Evolutionary conservation across 306 rosid species (phyloP).

Genomic region (Dryas drummondii): DNA sequence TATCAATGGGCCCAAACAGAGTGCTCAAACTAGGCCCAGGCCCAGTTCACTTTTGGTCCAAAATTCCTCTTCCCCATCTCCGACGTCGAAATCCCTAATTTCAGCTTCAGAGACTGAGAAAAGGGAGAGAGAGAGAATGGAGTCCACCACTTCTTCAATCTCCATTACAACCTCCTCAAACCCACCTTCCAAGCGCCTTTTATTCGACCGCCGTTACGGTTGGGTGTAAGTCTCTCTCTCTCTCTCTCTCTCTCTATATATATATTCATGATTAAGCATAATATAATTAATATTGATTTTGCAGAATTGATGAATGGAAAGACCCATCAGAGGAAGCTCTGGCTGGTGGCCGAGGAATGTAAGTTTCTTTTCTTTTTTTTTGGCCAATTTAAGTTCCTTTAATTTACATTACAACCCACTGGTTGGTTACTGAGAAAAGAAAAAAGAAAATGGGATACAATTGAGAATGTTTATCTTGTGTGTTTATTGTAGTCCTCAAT

Average conservation of each 20-base stretch:
- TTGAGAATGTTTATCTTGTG: not conserved
- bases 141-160: not conserved
- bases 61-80: not conserved
- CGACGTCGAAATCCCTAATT: too few relatives aligned
- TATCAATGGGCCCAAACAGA: not conserved
- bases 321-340: conserved; percentile 84
- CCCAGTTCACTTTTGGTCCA: not conserved
- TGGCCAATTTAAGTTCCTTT: too few relatives aligned
- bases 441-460: not conserved
- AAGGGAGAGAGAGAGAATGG: not conserved
- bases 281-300: not conserved
- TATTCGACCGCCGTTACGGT: conserved; percentile 94
- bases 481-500: not conserved
- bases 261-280: not conserved
- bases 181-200: conserved; percentile 55
- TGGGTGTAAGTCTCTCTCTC: conserved; percentile 67
- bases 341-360: conserved; percentile 94
- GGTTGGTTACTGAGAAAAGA: conserved; percentile 10
- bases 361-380: not conserved
- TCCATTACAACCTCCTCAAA: conserved; percentile 28
- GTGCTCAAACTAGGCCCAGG: not conserved
- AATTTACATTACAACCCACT: not conserved
- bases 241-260: conserved; percentile 20
- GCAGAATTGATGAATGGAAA: conserved; percentile 93
- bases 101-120: not conserved